Conservation (phyloP, 352 stramenopile species). For the Globisporangium spinosum region DNA sequence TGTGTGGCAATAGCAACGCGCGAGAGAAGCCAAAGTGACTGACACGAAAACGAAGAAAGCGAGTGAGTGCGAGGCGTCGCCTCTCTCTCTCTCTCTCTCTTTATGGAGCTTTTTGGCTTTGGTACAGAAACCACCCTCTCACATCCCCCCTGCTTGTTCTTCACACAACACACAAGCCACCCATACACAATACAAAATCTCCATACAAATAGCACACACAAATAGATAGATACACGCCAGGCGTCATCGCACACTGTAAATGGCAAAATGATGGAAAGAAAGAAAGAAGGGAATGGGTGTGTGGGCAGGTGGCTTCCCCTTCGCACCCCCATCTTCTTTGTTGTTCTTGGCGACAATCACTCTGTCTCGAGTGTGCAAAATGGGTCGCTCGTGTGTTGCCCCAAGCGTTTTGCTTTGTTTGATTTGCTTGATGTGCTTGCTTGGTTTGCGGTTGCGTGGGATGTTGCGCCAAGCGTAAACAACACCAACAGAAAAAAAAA, state of each 20-base stretch:
- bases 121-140: not conserved
- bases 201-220: not conserved
- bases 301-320: not conserved
- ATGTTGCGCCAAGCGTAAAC: not conserved
- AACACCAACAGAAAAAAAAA: not conserved
- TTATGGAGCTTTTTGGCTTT: not conserved
- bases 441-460: not conserved
- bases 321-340: not conserved
- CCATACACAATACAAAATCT: not conserved
- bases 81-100: not conserved
- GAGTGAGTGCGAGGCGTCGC: not conserved
- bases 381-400: not conserved
- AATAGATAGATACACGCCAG: not conserved
- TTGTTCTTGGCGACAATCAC: not conserved
- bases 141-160: not conserved
- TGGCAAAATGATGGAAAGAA: not conserved
- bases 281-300: not conserved
- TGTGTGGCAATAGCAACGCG: not conserved
- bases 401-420: not conserved
- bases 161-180: not conserved
- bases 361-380: not conserved
- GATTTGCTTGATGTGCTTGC: not conserved
- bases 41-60: not conserved
- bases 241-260: not conserved
- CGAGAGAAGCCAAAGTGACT: slow-evolving; percentile 8